Conservation (phyloP, 805 yeast genomes). For the Sugiyamaella qingdaonensis region DNA sequence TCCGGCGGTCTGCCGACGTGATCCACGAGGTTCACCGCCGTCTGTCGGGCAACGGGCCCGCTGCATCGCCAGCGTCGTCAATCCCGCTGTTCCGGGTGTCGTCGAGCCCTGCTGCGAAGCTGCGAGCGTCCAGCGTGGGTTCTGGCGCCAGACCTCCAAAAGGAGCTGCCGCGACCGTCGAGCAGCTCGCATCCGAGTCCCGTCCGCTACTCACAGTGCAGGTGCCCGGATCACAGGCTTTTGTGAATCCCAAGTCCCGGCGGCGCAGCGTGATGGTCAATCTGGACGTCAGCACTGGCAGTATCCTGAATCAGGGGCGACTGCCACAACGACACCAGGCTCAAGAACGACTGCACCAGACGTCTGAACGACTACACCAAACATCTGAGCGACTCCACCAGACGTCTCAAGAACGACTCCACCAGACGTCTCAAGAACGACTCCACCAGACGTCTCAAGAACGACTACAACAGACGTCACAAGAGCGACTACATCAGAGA, state of each 20-base stretch:
- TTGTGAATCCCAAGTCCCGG: conserved; percentile 19
- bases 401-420: background rate
- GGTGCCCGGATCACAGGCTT: conserved; percentile 1
- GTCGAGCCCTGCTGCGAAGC: background rate
- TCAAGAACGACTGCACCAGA: too few relatives aligned
- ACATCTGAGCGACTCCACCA: background rate
- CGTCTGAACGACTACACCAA: too few relatives aligned
- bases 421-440: background rate
- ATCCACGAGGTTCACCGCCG: conserved; percentile 17
- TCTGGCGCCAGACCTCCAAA: background rate
- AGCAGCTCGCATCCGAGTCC: background rate
- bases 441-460: background rate
- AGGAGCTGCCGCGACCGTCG: background rate
- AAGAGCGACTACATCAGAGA: background rate
- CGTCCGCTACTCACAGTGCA: background rate
- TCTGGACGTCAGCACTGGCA: background rate
- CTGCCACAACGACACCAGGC: too few relatives aligned
- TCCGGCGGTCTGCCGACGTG: conserved; percentile 12
- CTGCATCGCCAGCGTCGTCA: conserved; percentile 4
- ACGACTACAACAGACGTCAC: background rate
- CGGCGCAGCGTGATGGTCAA: conserved; percentile 8
- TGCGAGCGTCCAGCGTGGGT: background rate
- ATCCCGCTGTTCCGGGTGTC: conserved; percentile 11
- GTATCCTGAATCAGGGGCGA: too few relatives aligned
- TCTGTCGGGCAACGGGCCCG: conserved; percentile 7